Percentiles rank a stretch among this genome's conserved stretches.
Evolutionary conservation across 176 grass and related monocot genomes (phyloP).

Genomic region (Zea mays): Zm-B73-REFERENCE-NAM-5.0 NC_050096.1:65831501-65832000

Average conservation of each 20-base stretch:
- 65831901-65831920: conserved; percentile 13
- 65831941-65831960: neutral
- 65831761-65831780: conserved; percentile 52
- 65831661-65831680: conserved; percentile 34
- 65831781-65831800: conserved; percentile 30
- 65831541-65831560: conserved; percentile 47
- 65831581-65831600: conserved; percentile 33
- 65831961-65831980: neutral
- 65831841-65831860: conserved; percentile 11
- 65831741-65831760: conserved; percentile 56
- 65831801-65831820: conserved; percentile 39
- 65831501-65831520: conserved; percentile 32
- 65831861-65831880: conserved; percentile 24
- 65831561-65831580: conserved; percentile 15
- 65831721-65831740: conserved; percentile 46
- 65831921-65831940: conserved; percentile 10
- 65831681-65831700: conserved; percentile 58
- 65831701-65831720: conserved; percentile 42
- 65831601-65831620: conserved; percentile 83
- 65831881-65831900: conserved; percentile 21
- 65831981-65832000: neutral
- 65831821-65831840: conserved; percentile 15
- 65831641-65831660: conserved; percentile 25
- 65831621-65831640: neutral
- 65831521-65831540: conserved; percentile 39